These are phyloP conservation scores for Alternaria longipes DNA, from an alignment of 2,329 filamentous ascomycete species.

Conservation along the genomic window DNA sequence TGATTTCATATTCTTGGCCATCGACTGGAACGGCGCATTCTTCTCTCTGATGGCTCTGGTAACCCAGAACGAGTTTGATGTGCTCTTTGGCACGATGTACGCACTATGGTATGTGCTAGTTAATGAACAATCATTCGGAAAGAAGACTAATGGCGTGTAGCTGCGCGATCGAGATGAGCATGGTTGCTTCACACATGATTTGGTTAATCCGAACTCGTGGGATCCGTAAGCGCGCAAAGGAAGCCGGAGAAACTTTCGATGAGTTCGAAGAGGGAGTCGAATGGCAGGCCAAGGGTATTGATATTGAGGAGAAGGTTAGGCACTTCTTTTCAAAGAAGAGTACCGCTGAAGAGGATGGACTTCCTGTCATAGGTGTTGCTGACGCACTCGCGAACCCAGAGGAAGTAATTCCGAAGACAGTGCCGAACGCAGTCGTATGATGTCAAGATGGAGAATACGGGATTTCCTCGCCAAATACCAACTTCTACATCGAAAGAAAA, in stretches of 20 bases:
- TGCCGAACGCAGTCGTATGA: slow-evolving; percentile 30
- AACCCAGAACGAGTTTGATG: slow-evolving; percentile 66
- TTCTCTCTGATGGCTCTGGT: slow-evolving; percentile 69
- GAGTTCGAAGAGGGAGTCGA: slow-evolving; percentile 58
- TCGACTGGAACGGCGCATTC: slow-evolving; percentile 68
- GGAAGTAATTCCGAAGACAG: slow-evolving; percentile 18
- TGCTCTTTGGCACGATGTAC: slow-evolving; percentile 67
- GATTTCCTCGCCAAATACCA: background rate
- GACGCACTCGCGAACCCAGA: background rate
- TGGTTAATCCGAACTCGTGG: slow-evolving; percentile 64
- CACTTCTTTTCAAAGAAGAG: slow-evolving; percentile 10
- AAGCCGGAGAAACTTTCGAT: slow-evolving; percentile 52
- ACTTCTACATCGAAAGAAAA: background rate
- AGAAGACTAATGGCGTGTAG: slow-evolving; percentile 10
- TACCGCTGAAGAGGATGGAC: background rate
- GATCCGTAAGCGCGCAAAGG: slow-evolving; percentile 58
- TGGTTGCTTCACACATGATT: slow-evolving; percentile 65
- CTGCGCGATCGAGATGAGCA: slow-evolving; percentile 64
- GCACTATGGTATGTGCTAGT: slow-evolving; percentile 55
- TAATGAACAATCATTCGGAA: background rate
- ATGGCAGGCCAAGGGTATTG: slow-evolving; percentile 36
- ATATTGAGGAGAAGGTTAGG: slow-evolving; percentile 25
- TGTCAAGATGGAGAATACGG: background rate
- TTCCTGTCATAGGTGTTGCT: background rate
- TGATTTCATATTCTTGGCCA: slow-evolving; percentile 64